A percentile compares a stretch with the other conserved stretches of the same genome.
phyloP scores from a whole-genome alignment of 2,329 filamentous ascomycete species.

The Elsinoe australis region DNA sequence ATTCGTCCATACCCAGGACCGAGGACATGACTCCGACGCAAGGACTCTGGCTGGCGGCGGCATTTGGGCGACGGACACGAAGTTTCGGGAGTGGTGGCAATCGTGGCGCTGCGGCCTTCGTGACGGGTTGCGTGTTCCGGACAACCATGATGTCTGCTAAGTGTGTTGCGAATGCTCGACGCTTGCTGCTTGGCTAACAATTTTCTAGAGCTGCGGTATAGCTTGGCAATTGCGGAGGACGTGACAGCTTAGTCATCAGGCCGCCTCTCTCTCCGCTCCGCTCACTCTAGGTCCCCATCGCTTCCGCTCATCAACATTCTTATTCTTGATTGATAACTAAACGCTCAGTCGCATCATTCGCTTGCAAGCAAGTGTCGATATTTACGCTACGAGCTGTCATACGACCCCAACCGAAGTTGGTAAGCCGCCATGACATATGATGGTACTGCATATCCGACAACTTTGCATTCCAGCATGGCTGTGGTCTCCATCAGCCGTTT shows the following conservation, averaged over 20 bases:
- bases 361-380: no score
- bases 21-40: conserved; percentile 60
- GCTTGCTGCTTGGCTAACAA: neutral
- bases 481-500: no score
- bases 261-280: no score
- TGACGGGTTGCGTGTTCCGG: conserved; percentile 28
- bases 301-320: no score
- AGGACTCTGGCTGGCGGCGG: conserved; percentile 51
- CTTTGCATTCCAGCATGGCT: no score
- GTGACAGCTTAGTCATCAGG: neutral
- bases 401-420: no score
- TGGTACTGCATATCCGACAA: no score
- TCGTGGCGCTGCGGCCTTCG: conserved; percentile 37
- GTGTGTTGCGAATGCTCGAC: neutral
- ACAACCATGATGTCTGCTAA: conserved; percentile 28
- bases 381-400: no score
- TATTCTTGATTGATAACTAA: no score
- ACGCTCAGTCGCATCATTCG: no score
- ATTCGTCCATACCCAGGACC: conserved; percentile 50
- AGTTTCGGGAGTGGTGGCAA: conserved; percentile 56
- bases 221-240: conserved; percentile 1
- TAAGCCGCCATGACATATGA: no score
- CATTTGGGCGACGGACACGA: conserved; percentile 56
- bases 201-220: neutral
- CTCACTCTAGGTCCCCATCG: no score